Percentiles rank a stretch among this genome's conserved stretches.
Conservation (phyloP, 2,329 filamentous ascomycete genomes). For the Alternaria metachromatica region DNA sequence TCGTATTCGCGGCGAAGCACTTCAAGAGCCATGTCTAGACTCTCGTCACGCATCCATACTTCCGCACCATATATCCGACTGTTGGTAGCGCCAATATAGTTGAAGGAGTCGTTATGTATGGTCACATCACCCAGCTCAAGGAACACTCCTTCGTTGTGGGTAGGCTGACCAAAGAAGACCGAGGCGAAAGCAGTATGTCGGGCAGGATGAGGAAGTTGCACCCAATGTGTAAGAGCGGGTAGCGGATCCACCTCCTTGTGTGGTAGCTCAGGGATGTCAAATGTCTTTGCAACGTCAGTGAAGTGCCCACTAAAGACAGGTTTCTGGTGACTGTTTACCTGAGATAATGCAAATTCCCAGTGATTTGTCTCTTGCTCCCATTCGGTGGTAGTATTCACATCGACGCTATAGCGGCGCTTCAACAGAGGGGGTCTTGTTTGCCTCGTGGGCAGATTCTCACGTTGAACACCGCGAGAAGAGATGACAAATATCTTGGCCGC, state of each 20-base stretch:
- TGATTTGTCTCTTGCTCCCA: not conserved
- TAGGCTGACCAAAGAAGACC: not conserved
- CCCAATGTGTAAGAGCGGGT: not conserved
- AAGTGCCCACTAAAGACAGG: not conserved
- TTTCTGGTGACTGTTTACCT: not conserved
- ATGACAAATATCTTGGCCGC: slow-evolving; percentile 9
- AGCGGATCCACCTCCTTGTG: not conserved
- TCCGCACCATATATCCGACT: not conserved
- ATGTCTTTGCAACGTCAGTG: slow-evolving; percentile 3
- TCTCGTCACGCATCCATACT: slow-evolving; percentile 26
- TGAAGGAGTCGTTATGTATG: slow-evolving; percentile 21
- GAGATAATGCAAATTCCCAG: not conserved
- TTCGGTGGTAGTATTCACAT: slow-evolving; percentile 16
- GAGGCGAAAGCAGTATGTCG: slow-evolving; percentile 11
- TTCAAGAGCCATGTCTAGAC: slow-evolving; percentile 30
- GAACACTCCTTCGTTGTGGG: slow-evolving; percentile 13
- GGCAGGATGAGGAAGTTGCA: slow-evolving; percentile 12
- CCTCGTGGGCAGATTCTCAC: slow-evolving; percentile 19
- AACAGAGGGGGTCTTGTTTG: slow-evolving; percentile 15
- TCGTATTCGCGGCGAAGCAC: slow-evolving; percentile 10
- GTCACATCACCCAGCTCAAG: slow-evolving; percentile 16
- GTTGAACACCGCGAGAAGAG: slow-evolving; percentile 23
- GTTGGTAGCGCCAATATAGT: slow-evolving; percentile 5
- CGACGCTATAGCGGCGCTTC: slow-evolving; percentile 32
- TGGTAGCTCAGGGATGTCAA: not conserved